Base-by-base conservation (phyloP, 1,139 yeast species). In the Meyerozyma carpophila region DNA sequence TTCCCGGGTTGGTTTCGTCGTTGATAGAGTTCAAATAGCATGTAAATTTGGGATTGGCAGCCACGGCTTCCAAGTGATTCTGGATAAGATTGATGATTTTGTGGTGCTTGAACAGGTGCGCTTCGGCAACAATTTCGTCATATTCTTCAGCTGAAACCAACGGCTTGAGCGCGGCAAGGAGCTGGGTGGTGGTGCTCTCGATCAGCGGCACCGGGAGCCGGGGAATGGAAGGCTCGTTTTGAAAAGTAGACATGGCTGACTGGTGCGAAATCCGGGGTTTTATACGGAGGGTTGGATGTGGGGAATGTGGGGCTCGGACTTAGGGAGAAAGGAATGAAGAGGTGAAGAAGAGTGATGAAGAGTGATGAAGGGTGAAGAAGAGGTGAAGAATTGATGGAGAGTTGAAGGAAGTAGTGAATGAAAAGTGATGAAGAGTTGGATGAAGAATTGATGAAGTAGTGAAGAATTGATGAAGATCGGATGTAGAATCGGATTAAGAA, bases 1-100 rank as follows among this genome's bases (percentile, higher is more conserved):
- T 78, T 11, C 82, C 83, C 0, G 85, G 80, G 37, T 78, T 77
- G 48, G 75, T 73, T 51, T 73, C 83, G 54, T 70, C 81, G 62
- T 74, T 82, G 59, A 72, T 82, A 44, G 74, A 71, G 51, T 81
- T 81, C 45, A 84, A 60, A 59, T 84, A 84, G 50, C 87, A 82
- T 5, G 65, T 43, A 26, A 64, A 63, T 11, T 44, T 42, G 3
- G 71, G 69, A 47, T 77, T 70, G 13, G 52, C 49, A 26, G 74
- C 67, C 16, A 63, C 55, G 4, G 43, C 43, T 32, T 52, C 48
- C 41, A 84, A 58, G 53, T 82, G 86, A 4, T 58, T 47, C 55
- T 84, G 91, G 43, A 84, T 62, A 29, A 68, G 57, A 18, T 61
- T 52, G n/a, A 81, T 67, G 1, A 65, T 57, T 1, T 65, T 59